Percentiles rank a stretch among this genome's conserved stretches.
phyloP scores from a whole-genome alignment of 495 filamentous ascomycete genomes.

The Pseudevernia furfuracea region DNA sequence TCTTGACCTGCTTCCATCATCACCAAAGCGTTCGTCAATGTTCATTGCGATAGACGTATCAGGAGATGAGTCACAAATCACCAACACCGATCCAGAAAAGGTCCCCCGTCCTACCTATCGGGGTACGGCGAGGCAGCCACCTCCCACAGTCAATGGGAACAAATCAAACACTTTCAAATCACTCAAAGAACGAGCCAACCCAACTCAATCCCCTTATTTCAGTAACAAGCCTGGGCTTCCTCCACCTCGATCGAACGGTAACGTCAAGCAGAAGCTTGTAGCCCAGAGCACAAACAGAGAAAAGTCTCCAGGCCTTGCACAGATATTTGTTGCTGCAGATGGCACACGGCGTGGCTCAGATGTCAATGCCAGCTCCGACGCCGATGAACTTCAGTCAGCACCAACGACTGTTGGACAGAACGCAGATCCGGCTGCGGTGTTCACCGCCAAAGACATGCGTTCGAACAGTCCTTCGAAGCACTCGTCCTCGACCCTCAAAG shows the following conservation, averaged over 20 bases:
- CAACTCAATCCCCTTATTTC: constrained; percentile 13
- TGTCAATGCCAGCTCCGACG: constrained; percentile 24
- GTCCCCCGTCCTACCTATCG: not conserved
- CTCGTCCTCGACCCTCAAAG: not conserved
- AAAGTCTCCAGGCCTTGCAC: not conserved
- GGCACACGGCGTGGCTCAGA: constrained; percentile 16
- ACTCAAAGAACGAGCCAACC: not conserved
- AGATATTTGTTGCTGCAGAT: constrained; percentile 14
- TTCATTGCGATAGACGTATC: constrained; percentile 14
- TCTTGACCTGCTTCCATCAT: not conserved
- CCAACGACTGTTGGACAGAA: constrained; percentile 24
- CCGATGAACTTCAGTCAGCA: constrained; percentile 41
- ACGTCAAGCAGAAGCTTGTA: not conserved
- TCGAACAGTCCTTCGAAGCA: constrained; percentile 12
- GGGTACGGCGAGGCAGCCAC: not conserved
- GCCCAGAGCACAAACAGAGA: not conserved
- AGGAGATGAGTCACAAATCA: constrained; percentile 12
- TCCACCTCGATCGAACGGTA: not conserved
- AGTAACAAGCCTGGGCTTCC: not conserved
- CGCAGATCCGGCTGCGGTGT: not conserved
- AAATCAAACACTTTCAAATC: not conserved
- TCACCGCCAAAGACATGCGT: not conserved
- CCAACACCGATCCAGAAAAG: not conserved
- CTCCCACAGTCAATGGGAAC: not conserved
- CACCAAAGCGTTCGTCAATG: not conserved